Conservation (phyloP, 2,329 filamentous ascomycete genomes). For the Grosmannia clavigera region DNA sequence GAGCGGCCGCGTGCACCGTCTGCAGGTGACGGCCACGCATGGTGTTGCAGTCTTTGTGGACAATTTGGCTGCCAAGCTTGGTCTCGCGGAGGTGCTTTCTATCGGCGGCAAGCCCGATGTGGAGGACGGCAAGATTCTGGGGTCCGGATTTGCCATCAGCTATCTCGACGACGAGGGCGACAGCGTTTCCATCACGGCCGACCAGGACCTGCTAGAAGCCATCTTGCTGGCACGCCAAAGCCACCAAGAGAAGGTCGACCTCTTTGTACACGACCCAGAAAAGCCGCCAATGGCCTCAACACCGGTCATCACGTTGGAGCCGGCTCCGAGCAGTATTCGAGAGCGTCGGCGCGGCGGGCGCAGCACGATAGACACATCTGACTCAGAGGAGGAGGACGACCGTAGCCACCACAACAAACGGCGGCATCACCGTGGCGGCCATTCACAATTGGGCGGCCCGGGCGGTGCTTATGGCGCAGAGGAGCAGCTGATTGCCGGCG, state of each 20-base stretch:
- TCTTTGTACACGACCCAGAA: slow-evolving; percentile 90
- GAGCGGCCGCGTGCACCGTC: slow-evolving; percentile 80
- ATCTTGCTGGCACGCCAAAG: slow-evolving; percentile 69
- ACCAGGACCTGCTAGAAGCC: slow-evolving; percentile 84
- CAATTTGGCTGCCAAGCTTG: slow-evolving; percentile 73
- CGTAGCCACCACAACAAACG: slow-evolving; percentile 29
- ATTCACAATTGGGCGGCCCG: not conserved
- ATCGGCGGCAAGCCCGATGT: slow-evolving; percentile 72
- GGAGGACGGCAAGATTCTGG: slow-evolving; percentile 68
- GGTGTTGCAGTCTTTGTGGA: slow-evolving; percentile 70
- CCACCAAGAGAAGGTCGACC: slow-evolving; percentile 82
- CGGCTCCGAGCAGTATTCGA: slow-evolving; percentile 20
- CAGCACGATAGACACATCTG: slow-evolving; percentile 18
- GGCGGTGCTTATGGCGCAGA: slow-evolving; percentile 13
- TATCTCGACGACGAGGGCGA: slow-evolving; percentile 97
- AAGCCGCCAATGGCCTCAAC: slow-evolving; percentile 66
- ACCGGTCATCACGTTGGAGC: slow-evolving; percentile 20
- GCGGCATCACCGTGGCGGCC: slow-evolving; percentile 28
- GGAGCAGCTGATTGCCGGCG: slow-evolving; percentile 73
- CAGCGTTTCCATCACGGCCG: slow-evolving; percentile 90
- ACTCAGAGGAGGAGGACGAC: slow-evolving; percentile 39
- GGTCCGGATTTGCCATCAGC: slow-evolving; percentile 78
- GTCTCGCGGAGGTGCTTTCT: slow-evolving; percentile 56
- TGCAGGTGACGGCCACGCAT: slow-evolving; percentile 71
- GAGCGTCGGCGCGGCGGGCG: slow-evolving; percentile 29